Evolutionary conservation across 192 early-diverging fungal genomes (phyloP), one percentile per base, ranked within the genome.

Genomic region (Linnemannia schmuckeri): DNA sequence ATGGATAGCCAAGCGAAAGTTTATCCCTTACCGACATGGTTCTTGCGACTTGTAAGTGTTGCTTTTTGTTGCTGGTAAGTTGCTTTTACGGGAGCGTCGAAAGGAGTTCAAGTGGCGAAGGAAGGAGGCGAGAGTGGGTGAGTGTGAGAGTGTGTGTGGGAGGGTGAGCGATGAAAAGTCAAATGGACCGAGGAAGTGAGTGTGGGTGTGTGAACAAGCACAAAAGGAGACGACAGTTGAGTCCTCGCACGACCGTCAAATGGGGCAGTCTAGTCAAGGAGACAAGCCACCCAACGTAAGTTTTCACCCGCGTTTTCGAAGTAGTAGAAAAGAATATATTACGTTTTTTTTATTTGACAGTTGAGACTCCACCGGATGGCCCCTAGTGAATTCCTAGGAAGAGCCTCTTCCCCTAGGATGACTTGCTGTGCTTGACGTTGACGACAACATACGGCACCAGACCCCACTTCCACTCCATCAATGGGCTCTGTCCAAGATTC

Each of bases 391-490:
- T 52, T 22, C 18, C 49, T 52, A 52, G 49, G 18, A 52, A 44
- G 42, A 44, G 0, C 6, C 42, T 44, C 42, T 5, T 12, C 63
- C 27, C 40, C 74, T 75, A 75, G 30, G 74, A 33, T 3, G 49
- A 52, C 38, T 79, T 79, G 24, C 37, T 52, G 66, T 84, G 61
- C 40, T 79, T 66, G 49, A 79, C 78, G 24, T 79, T 66, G 40
- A 79, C 78, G 17, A 76, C 78, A 12, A 85, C 83, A 75, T 80
- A 68, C 35, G 83, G 83, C 74, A 80, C 33, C 6, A 85, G 24
- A 4, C 78, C 63, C 72, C 68, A 74, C 74, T 85, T 75, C 83
- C 83, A 85, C 33, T 69, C 70, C 41, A 85, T 71, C 24, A 70
- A 37, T 1, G 83, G 83, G 24, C 71, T 70, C 20, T 52, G 77